phyloP scores from a whole-genome alignment of 176 grass and related monocot genomes.

The Zizania latifolia region DNA sequence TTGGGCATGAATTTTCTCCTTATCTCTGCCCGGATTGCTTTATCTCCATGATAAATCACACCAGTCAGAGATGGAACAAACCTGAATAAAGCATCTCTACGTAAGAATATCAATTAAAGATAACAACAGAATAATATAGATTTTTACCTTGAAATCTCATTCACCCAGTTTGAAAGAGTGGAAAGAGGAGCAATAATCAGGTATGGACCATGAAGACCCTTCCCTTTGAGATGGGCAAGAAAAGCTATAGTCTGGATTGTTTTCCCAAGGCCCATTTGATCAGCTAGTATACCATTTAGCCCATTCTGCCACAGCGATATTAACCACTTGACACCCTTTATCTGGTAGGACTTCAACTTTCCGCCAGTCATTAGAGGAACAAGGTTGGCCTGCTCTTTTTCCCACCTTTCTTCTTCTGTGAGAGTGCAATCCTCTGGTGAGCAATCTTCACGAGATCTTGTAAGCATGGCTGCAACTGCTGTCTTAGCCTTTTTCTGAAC shows the following conservation, averaged over 20 bases:
- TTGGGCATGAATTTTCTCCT: slow-evolving; percentile 83
- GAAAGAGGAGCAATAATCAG: slow-evolving; percentile 93
- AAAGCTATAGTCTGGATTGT: slow-evolving; percentile 97
- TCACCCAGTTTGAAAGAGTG: slow-evolving; percentile 96
- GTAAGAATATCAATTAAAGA: no score
- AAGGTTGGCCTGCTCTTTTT: slow-evolving; percentile 69
- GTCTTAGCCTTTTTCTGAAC: slow-evolving; percentile 85
- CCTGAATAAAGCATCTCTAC: no score
- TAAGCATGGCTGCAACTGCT: slow-evolving; percentile 86
- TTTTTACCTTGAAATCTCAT: slow-evolving; percentile 78
- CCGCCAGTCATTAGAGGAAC: slow-evolving; percentile 93
- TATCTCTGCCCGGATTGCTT: slow-evolving; percentile 53
- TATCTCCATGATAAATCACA: slow-evolving; percentile 84
- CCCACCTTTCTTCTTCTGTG: slow-evolving; percentile 61
- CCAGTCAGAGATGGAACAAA: slow-evolving; percentile 72
- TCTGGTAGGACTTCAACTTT: slow-evolving; percentile 87
- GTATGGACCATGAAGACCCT: slow-evolving; percentile 82
- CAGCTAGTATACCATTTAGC: slow-evolving; percentile 85
- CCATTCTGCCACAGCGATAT: slow-evolving; percentile 98
- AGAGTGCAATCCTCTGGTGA: slow-evolving; percentile 49
- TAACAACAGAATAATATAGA: no score
- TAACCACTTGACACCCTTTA: slow-evolving; percentile 99
- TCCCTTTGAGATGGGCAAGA: slow-evolving; percentile 93
- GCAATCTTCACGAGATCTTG: slow-evolving; percentile 54
- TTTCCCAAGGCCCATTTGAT: slow-evolving; percentile 99